Evolutionary conservation across 2,329 filamentous ascomycete species (phyloP).

Genomic region (Claviceps maximensis): DNA sequence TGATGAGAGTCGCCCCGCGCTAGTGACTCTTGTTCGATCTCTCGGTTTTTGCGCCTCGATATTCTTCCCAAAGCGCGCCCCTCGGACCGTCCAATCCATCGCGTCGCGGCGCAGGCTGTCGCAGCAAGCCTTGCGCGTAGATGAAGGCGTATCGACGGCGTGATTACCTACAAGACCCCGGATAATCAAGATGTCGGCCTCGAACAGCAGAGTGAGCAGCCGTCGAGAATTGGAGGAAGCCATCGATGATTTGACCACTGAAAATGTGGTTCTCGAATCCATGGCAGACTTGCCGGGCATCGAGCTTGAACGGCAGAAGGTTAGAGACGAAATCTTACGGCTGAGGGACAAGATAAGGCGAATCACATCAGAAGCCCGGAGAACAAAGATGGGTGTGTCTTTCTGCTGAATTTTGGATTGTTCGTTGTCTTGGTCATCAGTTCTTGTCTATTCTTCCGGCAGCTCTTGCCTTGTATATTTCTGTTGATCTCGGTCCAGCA

Average conservation of each 20-base stretch:
- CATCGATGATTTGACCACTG: constrained; percentile 28
- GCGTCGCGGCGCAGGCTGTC: not conserved
- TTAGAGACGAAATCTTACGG: constrained; percentile 8
- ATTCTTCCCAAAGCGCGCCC: no score
- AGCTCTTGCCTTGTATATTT: not conserved
- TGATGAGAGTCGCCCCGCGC: not conserved
- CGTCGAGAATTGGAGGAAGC: constrained; percentile 15
- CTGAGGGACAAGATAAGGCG: constrained; percentile 19
- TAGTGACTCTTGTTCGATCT: not conserved
- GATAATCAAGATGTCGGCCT: not conserved
- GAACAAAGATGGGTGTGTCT: not conserved
- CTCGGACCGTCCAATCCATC: not conserved
- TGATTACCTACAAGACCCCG: constrained; percentile 2
- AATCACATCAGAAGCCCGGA: constrained; percentile 2
- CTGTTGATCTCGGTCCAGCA: not conserved
- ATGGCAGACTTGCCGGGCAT: constrained; percentile 20
- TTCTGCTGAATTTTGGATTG: no score
- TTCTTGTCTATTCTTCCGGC: not conserved
- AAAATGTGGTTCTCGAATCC: constrained; percentile 29
- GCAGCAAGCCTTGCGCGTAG: not conserved
- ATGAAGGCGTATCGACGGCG: constrained; percentile 6
- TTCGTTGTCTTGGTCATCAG: not conserved
- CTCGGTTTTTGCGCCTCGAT: not conserved
- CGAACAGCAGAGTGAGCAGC: not conserved
- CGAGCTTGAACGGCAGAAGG: constrained; percentile 12